Evolutionary conservation across 176 grass and related monocot genomes (phyloP).

Genomic region (Oryza glumipatula): DNA sequence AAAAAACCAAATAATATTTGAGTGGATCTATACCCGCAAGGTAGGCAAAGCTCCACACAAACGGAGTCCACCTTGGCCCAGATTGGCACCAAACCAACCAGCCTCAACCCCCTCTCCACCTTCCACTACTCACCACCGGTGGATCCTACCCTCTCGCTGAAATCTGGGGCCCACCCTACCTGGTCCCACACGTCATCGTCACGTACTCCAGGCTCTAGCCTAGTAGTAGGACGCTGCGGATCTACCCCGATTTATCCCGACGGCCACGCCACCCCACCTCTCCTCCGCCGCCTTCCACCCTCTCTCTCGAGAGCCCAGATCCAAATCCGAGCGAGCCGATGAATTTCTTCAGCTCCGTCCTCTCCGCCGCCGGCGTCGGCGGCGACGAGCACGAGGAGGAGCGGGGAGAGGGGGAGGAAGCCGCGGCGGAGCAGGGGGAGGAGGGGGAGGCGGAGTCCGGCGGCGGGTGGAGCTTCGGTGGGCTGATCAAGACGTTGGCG

Average conservation of each 20-base stretch:
- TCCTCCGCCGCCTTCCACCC: not conserved
- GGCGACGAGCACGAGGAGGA: constrained; percentile 32
- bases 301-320: not conserved
- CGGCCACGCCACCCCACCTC: not conserved
- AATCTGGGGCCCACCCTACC: not conserved
- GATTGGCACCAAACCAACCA: not conserved
- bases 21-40: not conserved
- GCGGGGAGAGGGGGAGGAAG: not conserved
- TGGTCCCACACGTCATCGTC: not conserved
- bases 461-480: constrained; percentile 58
- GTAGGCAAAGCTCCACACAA: not conserved
- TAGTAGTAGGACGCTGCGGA: constrained; percentile 22
- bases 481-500: constrained; percentile 65
- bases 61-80: not conserved
- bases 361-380: constrained; percentile 40
- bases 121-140: not conserved
- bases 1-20: not conserved
- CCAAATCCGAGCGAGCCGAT: constrained; percentile 55
- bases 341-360: constrained; percentile 76
- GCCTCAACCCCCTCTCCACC: not conserved
- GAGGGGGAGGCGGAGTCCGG: not conserved
- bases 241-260: not conserved
- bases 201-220: not conserved
- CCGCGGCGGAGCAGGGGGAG: not conserved
- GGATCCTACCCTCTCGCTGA: not conserved